Base-by-base conservation (phyloP, 2,329 filamentous ascomycete species). In the Rhynchosporium graminicola region DNA sequence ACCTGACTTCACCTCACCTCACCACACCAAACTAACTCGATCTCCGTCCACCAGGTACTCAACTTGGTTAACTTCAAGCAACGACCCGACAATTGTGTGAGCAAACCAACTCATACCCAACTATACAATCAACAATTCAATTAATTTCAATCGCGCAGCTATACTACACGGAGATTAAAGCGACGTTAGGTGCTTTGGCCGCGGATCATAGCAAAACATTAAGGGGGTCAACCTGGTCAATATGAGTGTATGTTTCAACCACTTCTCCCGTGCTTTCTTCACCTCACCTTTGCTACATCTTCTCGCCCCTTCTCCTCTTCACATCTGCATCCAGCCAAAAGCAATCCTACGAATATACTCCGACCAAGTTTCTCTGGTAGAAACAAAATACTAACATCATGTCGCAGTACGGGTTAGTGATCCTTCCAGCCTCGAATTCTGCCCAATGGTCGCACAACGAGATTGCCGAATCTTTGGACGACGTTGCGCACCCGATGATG, bases 361-460 rank as follows among this genome's bases (percentile, higher is more conserved):
- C 46, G 9, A 60, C 51, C 47, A 57, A 55, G 38, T 62, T 67
- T 57, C 65, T 69, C 65, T 68, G 67, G 65, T 51, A 70, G 65
- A 65, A 68, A 67, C 67, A 66, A 57, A 61, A 47, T 63, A 63
- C 69, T 71, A 68, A 72, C 57, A 65, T 57, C 29, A 73, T 73
- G 71, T 58, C 71, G 52, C 71, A 73, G 71, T 72, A 73, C 65
- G 68, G 70, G 71, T 73, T 50, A 71, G 71, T 73, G 56, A 29
- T 61, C 33, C 62, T 45, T 58, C 33, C 52, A 54, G 29, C 38
- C 54, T 57, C 45, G 15, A 50, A 13, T n/a, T n/a, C 43, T 12
- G n/a, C 40, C 20, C n/a, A 43, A 31, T 36, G 36, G 50, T 38
- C 42, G 50, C 60, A 51, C 31, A 45, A 63, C 20, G 33, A 42